These are phyloP conservation scores for Hygrocybe punicea DNA, from an alignment of 768 basidiomycete genomes.

Conservation along the genomic window DNA sequence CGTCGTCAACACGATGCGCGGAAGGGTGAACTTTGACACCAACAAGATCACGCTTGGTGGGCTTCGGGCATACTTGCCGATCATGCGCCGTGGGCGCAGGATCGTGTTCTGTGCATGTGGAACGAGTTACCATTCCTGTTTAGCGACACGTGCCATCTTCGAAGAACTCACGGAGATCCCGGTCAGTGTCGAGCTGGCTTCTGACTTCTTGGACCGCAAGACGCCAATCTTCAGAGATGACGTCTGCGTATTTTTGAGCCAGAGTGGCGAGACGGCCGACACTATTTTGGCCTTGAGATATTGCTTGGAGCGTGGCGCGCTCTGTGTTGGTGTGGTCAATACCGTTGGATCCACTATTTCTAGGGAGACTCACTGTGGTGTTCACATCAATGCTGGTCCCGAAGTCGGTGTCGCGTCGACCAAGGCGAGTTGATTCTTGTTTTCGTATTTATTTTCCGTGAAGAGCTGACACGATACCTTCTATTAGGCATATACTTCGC, in stretches of 20 bases:
- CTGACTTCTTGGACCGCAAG: constrained; percentile 97
- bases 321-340: constrained; percentile 97
- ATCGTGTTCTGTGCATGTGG: constrained; percentile 99
- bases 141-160: constrained; percentile 96
- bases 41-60: constrained; percentile 92
- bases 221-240: constrained; percentile 99
- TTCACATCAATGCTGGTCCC: constrained; percentile 98
- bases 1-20: constrained; percentile 99
- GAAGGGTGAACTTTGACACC: constrained; percentile 96
- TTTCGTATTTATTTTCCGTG: not conserved
- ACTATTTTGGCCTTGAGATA: constrained; percentile 95
- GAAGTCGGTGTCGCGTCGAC: constrained; percentile 99
- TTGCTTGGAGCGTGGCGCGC: constrained; percentile 93
- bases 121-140: constrained; percentile 94
- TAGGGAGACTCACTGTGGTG: constrained; percentile 97
- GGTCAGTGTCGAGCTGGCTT: constrained; percentile 93
- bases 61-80: constrained; percentile 88
- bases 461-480: constrained; percentile 6
- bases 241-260: constrained; percentile 92
- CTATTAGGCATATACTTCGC: constrained; percentile 89
- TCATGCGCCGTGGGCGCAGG: constrained; percentile 90
- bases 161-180: constrained; percentile 99
- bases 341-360: constrained; percentile 97
- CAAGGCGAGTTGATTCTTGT: constrained; percentile 53
- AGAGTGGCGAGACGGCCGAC: constrained; percentile 98